These are phyloP conservation scores for Cystoderma amianthinum DNA, from an alignment of 768 basidiomycete genomes.

Conservation along the genomic window DNA sequence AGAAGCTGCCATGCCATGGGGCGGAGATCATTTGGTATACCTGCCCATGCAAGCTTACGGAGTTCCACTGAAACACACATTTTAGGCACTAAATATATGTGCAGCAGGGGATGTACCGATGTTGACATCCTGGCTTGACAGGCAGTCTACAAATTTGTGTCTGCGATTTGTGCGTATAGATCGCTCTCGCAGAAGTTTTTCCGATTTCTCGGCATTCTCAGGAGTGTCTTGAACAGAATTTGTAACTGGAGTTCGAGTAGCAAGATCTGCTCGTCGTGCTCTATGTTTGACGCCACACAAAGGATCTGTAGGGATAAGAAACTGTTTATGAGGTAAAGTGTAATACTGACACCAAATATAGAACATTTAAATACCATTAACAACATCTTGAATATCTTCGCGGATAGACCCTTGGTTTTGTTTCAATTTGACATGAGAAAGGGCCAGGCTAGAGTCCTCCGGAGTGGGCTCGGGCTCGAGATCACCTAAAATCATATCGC, in stretches of 20 bases:
- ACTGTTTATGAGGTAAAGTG: slow-evolving; percentile 17
- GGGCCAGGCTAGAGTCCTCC: slow-evolving; percentile 17
- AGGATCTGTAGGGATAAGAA: slow-evolving; percentile 39
- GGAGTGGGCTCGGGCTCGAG: slow-evolving; percentile 49
- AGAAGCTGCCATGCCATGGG: slow-evolving; percentile 93
- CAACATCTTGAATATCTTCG: slow-evolving; percentile 66
- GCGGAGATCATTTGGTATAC: slow-evolving; percentile 81
- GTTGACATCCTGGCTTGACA: slow-evolving; percentile 72
- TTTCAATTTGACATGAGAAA: slow-evolving; percentile 30
- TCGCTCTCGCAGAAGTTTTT: slow-evolving; percentile 63
- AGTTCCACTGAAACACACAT: slow-evolving; percentile 54
- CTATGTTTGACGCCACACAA: slow-evolving; percentile 46
- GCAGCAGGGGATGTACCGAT: slow-evolving; percentile 49
- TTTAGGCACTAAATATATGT: slow-evolving; percentile 1
- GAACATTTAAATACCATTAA: slow-evolving; percentile 52
- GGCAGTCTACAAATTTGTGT: slow-evolving; percentile 76
- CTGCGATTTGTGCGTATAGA: slow-evolving; percentile 75
- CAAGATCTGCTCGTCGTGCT: slow-evolving; percentile 26
- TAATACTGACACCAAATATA: slow-evolving; percentile 2
- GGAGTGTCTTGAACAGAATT: slow-evolving; percentile 11
- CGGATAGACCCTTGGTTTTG: slow-evolving; percentile 45
- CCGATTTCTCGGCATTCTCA: slow-evolving; percentile 35
- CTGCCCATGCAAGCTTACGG: slow-evolving; percentile 91
- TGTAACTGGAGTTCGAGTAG: slow-evolving; percentile 15
- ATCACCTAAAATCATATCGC: slow-evolving; percentile 73